phyloP scores from a whole-genome alignment of 1,284 basidiomycete genomes.

The Takashimella tepidaria region DNA sequence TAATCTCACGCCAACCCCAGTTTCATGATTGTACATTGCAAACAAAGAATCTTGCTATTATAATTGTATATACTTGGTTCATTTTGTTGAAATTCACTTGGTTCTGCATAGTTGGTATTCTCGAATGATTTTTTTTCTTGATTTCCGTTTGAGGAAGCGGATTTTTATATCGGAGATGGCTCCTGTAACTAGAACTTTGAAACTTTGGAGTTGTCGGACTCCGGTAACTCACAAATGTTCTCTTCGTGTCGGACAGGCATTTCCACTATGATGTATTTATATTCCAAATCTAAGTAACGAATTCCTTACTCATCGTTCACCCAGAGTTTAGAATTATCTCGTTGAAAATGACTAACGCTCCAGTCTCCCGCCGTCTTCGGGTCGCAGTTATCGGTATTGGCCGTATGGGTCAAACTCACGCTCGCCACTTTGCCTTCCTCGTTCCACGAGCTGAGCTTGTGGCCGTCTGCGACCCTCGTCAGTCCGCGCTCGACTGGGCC shows the following conservation, averaged over 20 bases:
- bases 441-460: constrained; percentile 16
- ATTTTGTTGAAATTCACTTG: too few relatives aligned
- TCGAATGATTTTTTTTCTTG: too few relatives aligned
- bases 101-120: too few relatives aligned
- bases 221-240: background rate
- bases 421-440: constrained; percentile 7
- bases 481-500: constrained; percentile 3
- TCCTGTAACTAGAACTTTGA: background rate
- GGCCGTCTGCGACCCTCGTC: constrained; percentile 14
- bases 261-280: background rate
- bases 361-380: background rate
- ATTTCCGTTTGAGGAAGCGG: background rate
- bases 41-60: too few relatives aligned
- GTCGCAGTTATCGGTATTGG: constrained; percentile 17
- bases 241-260: background rate
- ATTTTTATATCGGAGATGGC: background rate
- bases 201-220: background rate
- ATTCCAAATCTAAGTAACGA: background rate
- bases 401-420: constrained; percentile 21
- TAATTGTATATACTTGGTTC: too few relatives aligned
- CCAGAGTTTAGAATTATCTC: background rate
- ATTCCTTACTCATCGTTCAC: background rate
- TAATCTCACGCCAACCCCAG: too few relatives aligned
- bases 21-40: too few relatives aligned
- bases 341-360: background rate